Base-by-base conservation (phyloP, 2,329 filamentous ascomycete genomes). In the Dendrostoma leiphaemia region DNA sequence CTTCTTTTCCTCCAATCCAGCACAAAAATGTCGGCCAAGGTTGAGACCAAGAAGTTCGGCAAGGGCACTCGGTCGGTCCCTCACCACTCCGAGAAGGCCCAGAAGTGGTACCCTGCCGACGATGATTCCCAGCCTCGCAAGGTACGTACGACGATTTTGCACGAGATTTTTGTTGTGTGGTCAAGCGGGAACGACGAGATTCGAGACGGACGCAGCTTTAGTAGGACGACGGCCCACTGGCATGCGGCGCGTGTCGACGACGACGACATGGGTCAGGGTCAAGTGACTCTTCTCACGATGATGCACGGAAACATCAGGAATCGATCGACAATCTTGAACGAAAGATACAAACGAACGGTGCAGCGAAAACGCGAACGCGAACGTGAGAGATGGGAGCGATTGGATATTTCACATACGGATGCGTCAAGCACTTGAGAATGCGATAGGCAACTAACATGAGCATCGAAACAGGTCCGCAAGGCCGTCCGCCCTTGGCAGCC, bases 21-120 rank as follows among this genome's bases (percentile, higher is more conserved):
- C 79, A 85, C 75, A 38, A 55, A 51, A 67, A 90, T 90, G 87
- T 88, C 87, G 81, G 79, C 79, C 68, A 86, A 88, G 85, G 81
- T 82, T 75, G 78, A 75, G 70, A 90, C 87, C 73, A 96, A 96
- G 90, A 93, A 89, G 84, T 97, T 96, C 85, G 91, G 91, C 82
- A 94, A 94, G 86, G 90, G 90, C 80, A 89, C 90, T 82, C 88
- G 93, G 82, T 84, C 88, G 78, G 88, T 97, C 77, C 91, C 90
- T 77, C 85, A 89, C 78, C 77, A 83, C 78, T 82, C 83, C 74
- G 86, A 96, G 79, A 96, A 95, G 90, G 93, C 93, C 71, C 86
- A 90, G 84, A 97, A 97, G 84, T 99, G 93, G 91, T 99, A 99
- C 83, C 90, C 91, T 77, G 90, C 91, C 74, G 89, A 95, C 78